A percentile compares a stretch with the other conserved stretches of the same genome.
Conservation (phyloP, 805 yeast species). For the Candida maesae region DNA sequence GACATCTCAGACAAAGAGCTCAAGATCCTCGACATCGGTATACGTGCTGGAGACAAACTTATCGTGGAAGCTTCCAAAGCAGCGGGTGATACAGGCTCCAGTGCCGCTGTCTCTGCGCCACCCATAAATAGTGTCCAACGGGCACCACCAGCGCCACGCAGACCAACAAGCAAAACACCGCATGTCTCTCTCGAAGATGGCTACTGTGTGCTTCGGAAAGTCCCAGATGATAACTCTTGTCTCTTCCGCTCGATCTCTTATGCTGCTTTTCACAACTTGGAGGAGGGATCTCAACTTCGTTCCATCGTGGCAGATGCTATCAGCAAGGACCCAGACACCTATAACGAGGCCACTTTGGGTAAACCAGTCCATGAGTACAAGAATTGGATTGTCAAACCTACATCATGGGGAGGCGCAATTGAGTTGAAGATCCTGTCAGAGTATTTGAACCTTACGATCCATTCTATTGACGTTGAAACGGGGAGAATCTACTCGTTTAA, state of each 20-base stretch:
- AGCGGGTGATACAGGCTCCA: too few relatives aligned
- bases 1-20: slow-evolving; percentile 26
- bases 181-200: slow-evolving; percentile 22
- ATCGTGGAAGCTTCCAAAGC: slow-evolving; percentile 30
- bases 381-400: slow-evolving; percentile 55
- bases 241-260: slow-evolving; percentile 63
- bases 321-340: slow-evolving; percentile 36
- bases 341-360: slow-evolving; percentile 57
- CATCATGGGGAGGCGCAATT: slow-evolving; percentile 83
- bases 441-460: slow-evolving; percentile 47
- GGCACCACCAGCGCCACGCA: not conserved
- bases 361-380: slow-evolving; percentile 44
- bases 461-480: slow-evolving; percentile 63
- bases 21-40: slow-evolving; percentile 39
- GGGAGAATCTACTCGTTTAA: slow-evolving; percentile 53
- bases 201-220: slow-evolving; percentile 47
- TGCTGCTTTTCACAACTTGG: slow-evolving; percentile 40
- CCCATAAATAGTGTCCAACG: too few relatives aligned
- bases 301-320: slow-evolving; percentile 47
- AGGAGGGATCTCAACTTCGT: slow-evolving; percentile 47
- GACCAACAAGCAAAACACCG: slow-evolving; percentile 7
- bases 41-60: slow-evolving; percentile 58
- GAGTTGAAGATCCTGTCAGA: slow-evolving; percentile 62
- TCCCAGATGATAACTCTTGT: slow-evolving; percentile 79
- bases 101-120: not conserved